These are phyloP conservation scores for Termitomyces titanicus DNA, from an alignment of 768 basidiomycete species.

Conservation along the genomic window DNA sequence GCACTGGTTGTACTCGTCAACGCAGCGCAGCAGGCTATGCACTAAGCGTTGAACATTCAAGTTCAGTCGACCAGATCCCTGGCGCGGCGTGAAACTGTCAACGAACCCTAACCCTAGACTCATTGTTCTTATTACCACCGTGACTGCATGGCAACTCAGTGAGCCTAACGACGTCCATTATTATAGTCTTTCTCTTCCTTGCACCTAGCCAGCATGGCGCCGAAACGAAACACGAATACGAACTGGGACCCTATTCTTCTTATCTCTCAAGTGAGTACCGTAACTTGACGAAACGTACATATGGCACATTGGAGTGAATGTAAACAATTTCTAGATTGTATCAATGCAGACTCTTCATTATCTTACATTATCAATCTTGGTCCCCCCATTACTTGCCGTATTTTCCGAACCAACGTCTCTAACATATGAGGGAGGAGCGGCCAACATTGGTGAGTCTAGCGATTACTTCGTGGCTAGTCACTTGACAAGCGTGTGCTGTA, in stretches of 20 bases:
- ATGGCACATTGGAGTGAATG: no score
- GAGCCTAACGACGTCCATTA: not conserved
- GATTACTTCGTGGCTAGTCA: not conserved
- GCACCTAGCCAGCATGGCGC: constrained; percentile 23
- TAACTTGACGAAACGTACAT: no score
- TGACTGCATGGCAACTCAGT: constrained; percentile 10
- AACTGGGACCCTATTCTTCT: constrained; percentile 91
- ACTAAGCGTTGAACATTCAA: not conserved
- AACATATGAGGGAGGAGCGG: constrained; percentile 71
- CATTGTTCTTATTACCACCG: constrained; percentile 12
- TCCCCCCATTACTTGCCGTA: constrained; percentile 72
- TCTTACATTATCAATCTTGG: constrained; percentile 76
- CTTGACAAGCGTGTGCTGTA: not conserved
- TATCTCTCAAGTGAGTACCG: constrained; percentile 75
- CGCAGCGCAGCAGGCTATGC: no score
- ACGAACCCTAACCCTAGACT: constrained; percentile 17
- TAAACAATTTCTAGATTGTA: no score
- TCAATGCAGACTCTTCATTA: constrained; percentile 94
- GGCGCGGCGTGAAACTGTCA: not conserved
- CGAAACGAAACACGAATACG: constrained; percentile 29
- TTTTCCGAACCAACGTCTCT: constrained; percentile 75
- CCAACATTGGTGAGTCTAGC: constrained; percentile 62
- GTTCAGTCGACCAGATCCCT: not conserved
- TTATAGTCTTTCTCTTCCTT: not conserved
- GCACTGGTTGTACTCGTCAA: not conserved